A percentile compares a stretch with the other conserved stretches of the same genome.
Conservation (phyloP, 345 rosid species). For the Populus davidiana region DNA sequence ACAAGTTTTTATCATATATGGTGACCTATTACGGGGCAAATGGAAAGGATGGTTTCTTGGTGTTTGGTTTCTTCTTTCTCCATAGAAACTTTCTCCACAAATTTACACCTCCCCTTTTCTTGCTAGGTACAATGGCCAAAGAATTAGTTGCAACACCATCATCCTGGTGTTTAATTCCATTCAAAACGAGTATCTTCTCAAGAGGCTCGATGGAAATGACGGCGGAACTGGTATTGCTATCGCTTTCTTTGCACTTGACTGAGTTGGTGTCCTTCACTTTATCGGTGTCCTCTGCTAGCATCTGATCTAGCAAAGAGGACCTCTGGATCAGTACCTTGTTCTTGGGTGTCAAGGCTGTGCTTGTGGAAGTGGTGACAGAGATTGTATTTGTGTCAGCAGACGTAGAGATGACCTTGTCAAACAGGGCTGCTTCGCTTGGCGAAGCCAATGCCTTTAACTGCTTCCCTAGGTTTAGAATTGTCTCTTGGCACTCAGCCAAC, state of each 20-base stretch:
- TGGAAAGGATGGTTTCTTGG: constrained; percentile 41
- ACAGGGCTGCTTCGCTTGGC: constrained; percentile 53
- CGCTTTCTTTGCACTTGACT: constrained; percentile 19
- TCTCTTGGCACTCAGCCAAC: constrained; percentile 91
- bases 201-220: constrained; percentile 38
- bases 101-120: constrained; percentile 42
- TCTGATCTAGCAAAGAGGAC: constrained; percentile 75
- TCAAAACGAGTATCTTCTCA: constrained; percentile 31
- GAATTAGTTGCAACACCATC: constrained; percentile 32
- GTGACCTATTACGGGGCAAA: constrained; percentile 24
- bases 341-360: constrained; percentile 30
- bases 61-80: constrained; percentile 49
- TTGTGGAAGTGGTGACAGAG: constrained; percentile 12
- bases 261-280: constrained; percentile 16
- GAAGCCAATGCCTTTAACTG: constrained; percentile 78
- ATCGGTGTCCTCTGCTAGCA: constrained; percentile 73
- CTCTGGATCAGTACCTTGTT: constrained; percentile 45
- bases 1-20: not conserved
- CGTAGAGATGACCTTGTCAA: constrained; percentile 46
- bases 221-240: constrained; percentile 15
- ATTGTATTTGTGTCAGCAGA: constrained; percentile 22
- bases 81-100: constrained; percentile 72
- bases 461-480: constrained; percentile 79
- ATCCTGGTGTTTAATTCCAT: constrained; percentile 10
- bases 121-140: constrained; percentile 56